Conservation (phyloP, 2,329 filamentous ascomycete genomes). For the Pseudogymnoascus verrucosus region DNA sequence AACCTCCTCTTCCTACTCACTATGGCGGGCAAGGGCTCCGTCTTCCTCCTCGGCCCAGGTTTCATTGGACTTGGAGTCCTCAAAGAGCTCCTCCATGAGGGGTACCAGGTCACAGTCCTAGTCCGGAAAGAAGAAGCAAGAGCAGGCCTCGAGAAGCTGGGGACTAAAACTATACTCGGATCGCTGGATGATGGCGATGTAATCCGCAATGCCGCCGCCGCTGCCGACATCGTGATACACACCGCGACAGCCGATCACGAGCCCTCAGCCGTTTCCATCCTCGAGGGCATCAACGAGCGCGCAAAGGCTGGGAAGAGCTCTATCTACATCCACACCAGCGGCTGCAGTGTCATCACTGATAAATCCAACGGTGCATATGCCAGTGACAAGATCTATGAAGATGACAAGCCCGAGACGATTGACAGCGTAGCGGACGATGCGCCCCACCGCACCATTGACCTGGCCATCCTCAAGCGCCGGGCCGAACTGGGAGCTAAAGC, state of each 20-base stretch:
- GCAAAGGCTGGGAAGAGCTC: slow-evolving; percentile 30
- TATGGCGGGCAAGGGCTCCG: slow-evolving; percentile 17
- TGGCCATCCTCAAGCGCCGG: slow-evolving; percentile 33
- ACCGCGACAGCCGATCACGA: slow-evolving; percentile 42
- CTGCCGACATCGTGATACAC: slow-evolving; percentile 39
- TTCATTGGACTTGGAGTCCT: slow-evolving; percentile 42
- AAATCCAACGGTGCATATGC: slow-evolving; percentile 27
- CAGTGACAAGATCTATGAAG: slow-evolving; percentile 35
- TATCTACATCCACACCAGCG: slow-evolving; percentile 43
- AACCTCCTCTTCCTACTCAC: not conserved
- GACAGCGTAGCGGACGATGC: slow-evolving; percentile 35
- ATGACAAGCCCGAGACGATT: slow-evolving; percentile 33
- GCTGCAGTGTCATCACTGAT: slow-evolving; percentile 35
- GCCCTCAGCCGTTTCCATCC: slow-evolving; percentile 36
- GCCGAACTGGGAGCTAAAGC: slow-evolving; percentile 32
- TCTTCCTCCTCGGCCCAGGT: slow-evolving; percentile 38
- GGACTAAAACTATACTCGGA: slow-evolving; percentile 33
- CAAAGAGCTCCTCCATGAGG: slow-evolving; percentile 34
- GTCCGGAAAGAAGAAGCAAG: slow-evolving; percentile 34
- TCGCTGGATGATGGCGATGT: slow-evolving; percentile 33
- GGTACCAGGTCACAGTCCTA: slow-evolving; percentile 35
- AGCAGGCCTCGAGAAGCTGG: slow-evolving; percentile 29
- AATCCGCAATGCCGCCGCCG: slow-evolving; percentile 30
- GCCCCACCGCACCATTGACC: slow-evolving; percentile 38
- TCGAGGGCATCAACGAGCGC: slow-evolving; percentile 35